Conservation (phyloP, 768 basidiomycete genomes). For the Panaeolus papilionaceus region DNA sequence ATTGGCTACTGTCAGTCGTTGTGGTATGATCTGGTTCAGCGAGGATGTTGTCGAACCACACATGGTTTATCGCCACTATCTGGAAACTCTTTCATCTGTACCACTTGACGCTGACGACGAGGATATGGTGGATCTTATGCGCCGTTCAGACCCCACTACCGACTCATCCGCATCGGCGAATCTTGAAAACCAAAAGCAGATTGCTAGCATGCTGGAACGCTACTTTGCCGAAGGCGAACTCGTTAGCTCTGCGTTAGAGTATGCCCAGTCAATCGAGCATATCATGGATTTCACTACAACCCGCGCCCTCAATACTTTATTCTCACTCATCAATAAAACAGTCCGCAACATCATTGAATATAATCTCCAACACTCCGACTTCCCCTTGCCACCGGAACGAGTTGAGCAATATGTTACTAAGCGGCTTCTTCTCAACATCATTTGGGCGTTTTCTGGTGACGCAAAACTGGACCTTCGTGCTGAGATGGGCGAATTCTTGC, state of each 20-base stretch:
- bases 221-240: slow-evolving; percentile 87
- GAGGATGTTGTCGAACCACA: slow-evolving; percentile 90
- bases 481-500: slow-evolving; percentile 87
- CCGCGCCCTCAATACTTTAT: slow-evolving; percentile 93
- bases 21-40: slow-evolving; percentile 99
- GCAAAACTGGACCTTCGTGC: slow-evolving; percentile 90
- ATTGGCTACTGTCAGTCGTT: slow-evolving; percentile 97
- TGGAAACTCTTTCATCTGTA: slow-evolving; percentile 73
- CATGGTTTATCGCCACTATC: slow-evolving; percentile 93
- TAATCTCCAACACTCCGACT: slow-evolving; percentile 93
- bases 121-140: slow-evolving; percentile 63
- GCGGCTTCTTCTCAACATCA: slow-evolving; percentile 87
- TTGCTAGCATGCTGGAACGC: slow-evolving; percentile 75
- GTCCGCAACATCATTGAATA: slow-evolving; percentile 93
- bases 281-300: slow-evolving; percentile 98
- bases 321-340: slow-evolving; percentile 97
- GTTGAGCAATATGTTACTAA: slow-evolving; percentile 93
- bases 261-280: slow-evolving; percentile 88
- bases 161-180: slow-evolving; percentile 66
- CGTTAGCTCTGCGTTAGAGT: slow-evolving; percentile 77
- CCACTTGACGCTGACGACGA: slow-evolving; percentile 93
- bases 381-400: slow-evolving; percentile 84
- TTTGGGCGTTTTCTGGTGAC: slow-evolving; percentile 99
- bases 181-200: slow-evolving; percentile 76
- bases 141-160: slow-evolving; percentile 58